A percentile compares a stretch with the other conserved stretches of the same genome.
phyloP scores from a whole-genome alignment of 768 basidiomycete species.

The Lentinula edodes region DNA sequence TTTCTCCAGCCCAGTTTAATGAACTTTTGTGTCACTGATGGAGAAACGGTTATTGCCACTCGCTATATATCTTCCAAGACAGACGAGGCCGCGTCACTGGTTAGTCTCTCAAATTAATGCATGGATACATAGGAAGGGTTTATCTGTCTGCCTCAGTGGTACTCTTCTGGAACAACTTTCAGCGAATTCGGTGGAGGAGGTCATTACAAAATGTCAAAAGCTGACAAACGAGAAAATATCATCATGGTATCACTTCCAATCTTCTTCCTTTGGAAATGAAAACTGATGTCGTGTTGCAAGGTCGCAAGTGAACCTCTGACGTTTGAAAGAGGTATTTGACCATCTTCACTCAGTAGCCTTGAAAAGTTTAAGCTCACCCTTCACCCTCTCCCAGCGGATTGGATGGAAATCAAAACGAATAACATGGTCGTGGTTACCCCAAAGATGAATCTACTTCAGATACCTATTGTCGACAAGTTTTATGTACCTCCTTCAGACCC shows the following conservation, averaged over 20 bases:
- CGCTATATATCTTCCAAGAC: conserved; percentile 90
- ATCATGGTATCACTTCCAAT: conserved; percentile 59
- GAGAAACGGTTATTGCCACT: conserved; percentile 88
- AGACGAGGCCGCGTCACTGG: conserved; percentile 90
- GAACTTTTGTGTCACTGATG: conserved; percentile 98
- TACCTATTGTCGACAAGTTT: conserved; percentile 91
- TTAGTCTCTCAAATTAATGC: conserved; percentile 21
- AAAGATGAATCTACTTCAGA: conserved; percentile 91
- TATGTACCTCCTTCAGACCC: conserved; percentile 87
- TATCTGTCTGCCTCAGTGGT: conserved; percentile 52
- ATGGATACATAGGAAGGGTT: background rate
- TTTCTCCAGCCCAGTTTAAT: conserved; percentile 68
- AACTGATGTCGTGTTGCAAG: conserved; percentile 25
- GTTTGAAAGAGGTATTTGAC: conserved; percentile 76
- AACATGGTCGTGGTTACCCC: conserved; percentile 93
- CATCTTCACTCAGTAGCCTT: background rate
- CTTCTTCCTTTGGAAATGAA: background rate
- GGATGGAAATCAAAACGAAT: conserved; percentile 99
- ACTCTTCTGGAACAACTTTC: conserved; percentile 66
- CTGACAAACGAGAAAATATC: conserved; percentile 93
- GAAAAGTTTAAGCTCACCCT: conserved; percentile 2
- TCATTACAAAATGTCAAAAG: conserved; percentile 86
- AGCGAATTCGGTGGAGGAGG: conserved; percentile 8
- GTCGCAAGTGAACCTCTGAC: conserved; percentile 93
- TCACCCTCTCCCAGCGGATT: conserved; percentile 58